Evolutionary conservation across 2,329 filamentous ascomycete species (phyloP), one percentile per base, ranked within the genome.

Genomic region (Colletotrichum somersetense): DNA sequence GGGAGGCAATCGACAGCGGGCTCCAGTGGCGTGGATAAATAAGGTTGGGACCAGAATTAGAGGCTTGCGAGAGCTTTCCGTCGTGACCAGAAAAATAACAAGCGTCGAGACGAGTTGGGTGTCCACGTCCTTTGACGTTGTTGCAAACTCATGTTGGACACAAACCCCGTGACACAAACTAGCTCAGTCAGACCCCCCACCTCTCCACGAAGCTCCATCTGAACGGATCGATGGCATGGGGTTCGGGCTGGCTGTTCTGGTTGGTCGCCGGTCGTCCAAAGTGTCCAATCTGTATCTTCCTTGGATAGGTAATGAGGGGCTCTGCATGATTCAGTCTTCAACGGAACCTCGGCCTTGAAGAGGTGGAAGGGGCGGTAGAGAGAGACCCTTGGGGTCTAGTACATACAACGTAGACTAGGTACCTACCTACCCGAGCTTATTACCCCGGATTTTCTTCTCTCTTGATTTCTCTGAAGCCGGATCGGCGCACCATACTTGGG

Each of bases 221-320:
- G 67, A 26, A 48, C 12, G 3, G 2, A 64, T 42, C 7, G 20
- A 53, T 62, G 33, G n/a, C 10, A 53, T 26, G 61, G 44, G 46
- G 44, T 38, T 30, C 11, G 4, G 35, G 4, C 33, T 46, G 61
- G 14, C 10, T 44, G 16, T 50, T 44, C 46, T 72, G 58, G 69
- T 68, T 63, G 65, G 69, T 68, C 65, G 63, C 65, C 38, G 65
- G 53, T 44, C 68, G 62, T 67, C 63, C 50, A 42, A 58, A 53
- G 52, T 16, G 14, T 18, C 8, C 10, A 18, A 33, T 42, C 23
- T 53, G 35, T 40, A 18, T 42, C 52, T 35, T 38, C 12, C n/a
- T 33, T 26, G 48, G 30, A 30, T 38, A 11, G 40, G n/a, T n/a
- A 16, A 50, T n/a, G 44, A 23, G 50, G n/a, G 18, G 52, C 30